Evolutionary conservation across 2,329 filamentous ascomycete species (phyloP).

Genomic region (Golovinomyces cichoracearum): DNA sequence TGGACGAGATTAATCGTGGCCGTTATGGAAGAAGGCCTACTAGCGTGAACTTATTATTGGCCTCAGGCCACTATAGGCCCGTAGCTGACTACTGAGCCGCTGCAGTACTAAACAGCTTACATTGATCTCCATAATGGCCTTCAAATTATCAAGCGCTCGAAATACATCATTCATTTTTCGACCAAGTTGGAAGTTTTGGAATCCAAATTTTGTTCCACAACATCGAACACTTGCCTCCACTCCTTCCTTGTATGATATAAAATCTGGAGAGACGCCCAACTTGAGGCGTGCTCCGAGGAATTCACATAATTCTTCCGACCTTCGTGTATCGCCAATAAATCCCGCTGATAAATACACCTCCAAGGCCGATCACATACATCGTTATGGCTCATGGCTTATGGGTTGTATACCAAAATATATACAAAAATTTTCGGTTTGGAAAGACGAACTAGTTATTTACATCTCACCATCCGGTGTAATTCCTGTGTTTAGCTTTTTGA

Average conservation of each 20-base stretch:
- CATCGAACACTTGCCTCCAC: constrained; percentile 17
- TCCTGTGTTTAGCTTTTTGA: constrained; percentile 81
- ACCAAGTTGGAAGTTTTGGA: constrained; percentile 19
- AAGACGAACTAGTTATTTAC: constrained; percentile 90
- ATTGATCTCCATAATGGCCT: constrained; percentile 26
- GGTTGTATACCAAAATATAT: constrained; percentile 92
- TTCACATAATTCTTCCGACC: constrained; percentile 22
- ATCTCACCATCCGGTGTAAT: constrained; percentile 70
- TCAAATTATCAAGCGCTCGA: constrained; percentile 30
- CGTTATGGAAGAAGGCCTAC: no score
- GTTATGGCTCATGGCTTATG: constrained; percentile 90
- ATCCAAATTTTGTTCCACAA: constrained; percentile 7
- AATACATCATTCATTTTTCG: constrained; percentile 29
- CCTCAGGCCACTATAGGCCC: constrained; percentile 2
- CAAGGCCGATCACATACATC: constrained; percentile 69
- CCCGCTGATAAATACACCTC: constrained; percentile 78
- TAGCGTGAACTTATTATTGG: not conserved
- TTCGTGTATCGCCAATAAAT: constrained; percentile 63
- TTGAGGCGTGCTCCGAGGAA: constrained; percentile 36
- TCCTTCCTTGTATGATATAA: constrained; percentile 18
- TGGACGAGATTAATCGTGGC: no score
- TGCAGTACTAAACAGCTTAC: no score
- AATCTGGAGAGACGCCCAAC: constrained; percentile 32
- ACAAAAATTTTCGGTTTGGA: constrained; percentile 98
- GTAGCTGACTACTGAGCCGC: no score